A percentile compares a stretch with the other conserved stretches of the same genome.
Evolutionary conservation across 495 filamentous ascomycete species (phyloP).

Genomic region (Penicillium odoratum): DNA sequence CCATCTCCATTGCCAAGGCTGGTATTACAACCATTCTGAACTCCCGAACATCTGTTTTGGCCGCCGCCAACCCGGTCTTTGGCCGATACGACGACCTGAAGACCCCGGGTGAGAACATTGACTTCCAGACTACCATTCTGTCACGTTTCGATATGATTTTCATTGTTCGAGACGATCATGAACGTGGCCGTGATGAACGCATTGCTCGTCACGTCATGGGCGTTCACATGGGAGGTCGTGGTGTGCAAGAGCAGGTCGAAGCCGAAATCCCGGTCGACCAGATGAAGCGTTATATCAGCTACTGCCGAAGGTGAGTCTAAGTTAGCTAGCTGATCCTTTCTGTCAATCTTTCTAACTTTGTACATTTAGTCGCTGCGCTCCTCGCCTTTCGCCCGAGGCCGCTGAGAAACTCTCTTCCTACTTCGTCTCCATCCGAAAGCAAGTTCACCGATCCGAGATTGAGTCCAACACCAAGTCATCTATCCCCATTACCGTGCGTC

Average conservation of each 20-base stretch:
- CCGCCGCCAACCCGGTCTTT: constrained; percentile 96
- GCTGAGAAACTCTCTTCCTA: constrained; percentile 96
- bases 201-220: constrained; percentile 98
- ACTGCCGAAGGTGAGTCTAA: constrained; percentile 81
- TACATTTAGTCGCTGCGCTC: constrained; percentile 74
- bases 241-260: constrained; percentile 78
- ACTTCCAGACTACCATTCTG: constrained; percentile 98
- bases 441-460: constrained; percentile 87
- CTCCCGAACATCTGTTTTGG: constrained; percentile 90
- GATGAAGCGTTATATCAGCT: constrained; percentile 98
- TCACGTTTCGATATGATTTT: constrained; percentile 99
- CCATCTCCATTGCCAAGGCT: constrained; percentile 98
- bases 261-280: constrained; percentile 90
- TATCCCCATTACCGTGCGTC: constrained; percentile 96
- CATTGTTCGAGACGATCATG: constrained; percentile 95
- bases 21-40: constrained; percentile 99
- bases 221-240: constrained; percentile 91
- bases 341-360: constrained; percentile 35
- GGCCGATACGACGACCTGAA: constrained; percentile 98
- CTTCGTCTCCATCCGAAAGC: constrained; percentile 93
- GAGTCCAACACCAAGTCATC: constrained; percentile 83
- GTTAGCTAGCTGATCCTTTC: background rate
- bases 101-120: constrained; percentile 96
- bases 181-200: constrained; percentile 81
- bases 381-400: constrained; percentile 86